Base-by-base conservation (phyloP, 2,329 filamentous ascomycete genomes). In the Calcarisporium arbuscula region DNA sequence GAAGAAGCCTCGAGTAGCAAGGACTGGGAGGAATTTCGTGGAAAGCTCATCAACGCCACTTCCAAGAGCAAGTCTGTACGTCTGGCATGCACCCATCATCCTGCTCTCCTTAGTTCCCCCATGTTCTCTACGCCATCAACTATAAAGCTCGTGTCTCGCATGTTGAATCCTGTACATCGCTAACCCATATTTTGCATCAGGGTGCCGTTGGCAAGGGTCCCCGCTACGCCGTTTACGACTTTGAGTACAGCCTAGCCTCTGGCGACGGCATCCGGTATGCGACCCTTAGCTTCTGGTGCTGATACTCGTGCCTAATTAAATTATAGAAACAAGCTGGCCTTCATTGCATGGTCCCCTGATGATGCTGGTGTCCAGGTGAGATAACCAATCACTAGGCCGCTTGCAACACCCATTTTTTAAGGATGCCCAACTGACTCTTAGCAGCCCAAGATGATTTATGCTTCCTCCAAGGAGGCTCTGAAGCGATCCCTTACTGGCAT, bases 371-470 rank as follows among this genome's bases (percentile, higher is more conserved):
- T 88, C 64, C 81, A 82, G 72, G 85, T 88, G 59, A 61, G 77
- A 67, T 20, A 17, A 5, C 23, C 14, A 1, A 14, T 10, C 4
- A n/a, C n/a, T 25, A n/a, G 22, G 22, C 9, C 22, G 26, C 35
- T 34, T 19, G 34, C 35, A 10, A 26, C 30, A 20, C 10, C n/a
- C 22, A 16, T 23, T 33, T 36, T 14, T 15, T 15, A 5, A 8
- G 21, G 8, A 12, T 12, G 15, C 14, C 19, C 32, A 19, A 3
- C 19, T 19, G 11, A 46, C 46, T 30, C 21, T 29, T 19, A 18
- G 38, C 48, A 88, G 85, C 74, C 82, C 64, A 88, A 88, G 74
- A 92, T 92, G 85, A 74, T 88, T 62, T 92, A 90, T 72, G 83
- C 85, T 52, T 85, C 85, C 34, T 92, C 85, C 64, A 92, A 90